Evolutionary conservation across 805 yeast species (phyloP).

Genomic region (Metschnikowia vanudenii): DNA sequence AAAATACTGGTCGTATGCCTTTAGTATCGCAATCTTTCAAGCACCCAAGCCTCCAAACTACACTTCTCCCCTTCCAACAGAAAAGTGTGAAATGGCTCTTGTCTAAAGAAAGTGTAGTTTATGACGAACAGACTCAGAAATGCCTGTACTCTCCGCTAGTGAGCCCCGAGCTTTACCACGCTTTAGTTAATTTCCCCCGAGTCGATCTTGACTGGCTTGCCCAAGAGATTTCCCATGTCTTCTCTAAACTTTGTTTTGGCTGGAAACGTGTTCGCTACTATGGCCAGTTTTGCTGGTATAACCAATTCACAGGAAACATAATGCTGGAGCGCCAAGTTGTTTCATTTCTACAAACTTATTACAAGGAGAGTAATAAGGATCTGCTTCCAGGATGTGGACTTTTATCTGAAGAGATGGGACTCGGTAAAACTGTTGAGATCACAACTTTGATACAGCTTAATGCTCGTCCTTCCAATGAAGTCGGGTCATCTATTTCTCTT

Average conservation of each 20-base stretch:
- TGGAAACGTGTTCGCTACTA: slow-evolving; percentile 36
- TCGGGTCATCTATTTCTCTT: slow-evolving; percentile 29
- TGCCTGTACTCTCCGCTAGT: slow-evolving; percentile 24
- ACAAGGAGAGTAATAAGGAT: slow-evolving; percentile 22
- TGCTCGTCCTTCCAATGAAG: slow-evolving; percentile 44
- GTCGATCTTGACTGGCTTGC: slow-evolving; percentile 19
- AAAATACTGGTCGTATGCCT: slow-evolving; percentile 36
- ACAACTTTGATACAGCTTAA: slow-evolving; percentile 63
- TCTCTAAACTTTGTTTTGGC: slow-evolving; percentile 52
- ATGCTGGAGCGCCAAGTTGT: slow-evolving; percentile 32
- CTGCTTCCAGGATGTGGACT: slow-evolving; percentile 58
- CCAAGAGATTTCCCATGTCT: slow-evolving; percentile 23
- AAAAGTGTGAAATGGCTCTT: slow-evolving; percentile 59
- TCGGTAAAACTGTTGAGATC: slow-evolving; percentile 91
- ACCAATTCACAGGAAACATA: slow-evolving; percentile 50
- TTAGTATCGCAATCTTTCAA: slow-evolving; percentile 23
- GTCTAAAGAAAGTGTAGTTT: slow-evolving; percentile 45
- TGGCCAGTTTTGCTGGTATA: slow-evolving; percentile 41
- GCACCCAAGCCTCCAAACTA: slow-evolving; percentile 44
- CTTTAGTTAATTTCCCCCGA: slow-evolving; percentile 7
- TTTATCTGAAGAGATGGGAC: slow-evolving; percentile 94
- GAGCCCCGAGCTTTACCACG: slow-evolving; percentile 7
- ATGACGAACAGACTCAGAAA: slow-evolving; percentile 26
- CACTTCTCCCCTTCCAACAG: slow-evolving; percentile 50
- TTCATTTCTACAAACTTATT: slow-evolving; percentile 26